Evolutionary conservation across 2,329 filamentous ascomycete genomes (phyloP).

Genomic region (Cyphellophora attinorum): DNA sequence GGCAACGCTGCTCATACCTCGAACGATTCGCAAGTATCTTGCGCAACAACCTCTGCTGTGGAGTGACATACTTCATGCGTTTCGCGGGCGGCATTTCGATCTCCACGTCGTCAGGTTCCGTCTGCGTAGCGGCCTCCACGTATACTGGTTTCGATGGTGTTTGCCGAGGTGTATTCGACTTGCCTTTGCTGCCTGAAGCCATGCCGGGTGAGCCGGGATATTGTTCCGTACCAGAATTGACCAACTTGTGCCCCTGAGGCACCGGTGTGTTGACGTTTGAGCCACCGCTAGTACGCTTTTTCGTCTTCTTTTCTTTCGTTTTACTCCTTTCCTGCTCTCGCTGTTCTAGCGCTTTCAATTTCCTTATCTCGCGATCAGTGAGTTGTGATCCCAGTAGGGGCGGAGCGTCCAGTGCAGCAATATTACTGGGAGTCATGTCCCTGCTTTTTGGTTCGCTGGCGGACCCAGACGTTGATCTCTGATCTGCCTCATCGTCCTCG

Average conservation of each 20-base stretch:
- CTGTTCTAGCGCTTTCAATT: constrained; percentile 53
- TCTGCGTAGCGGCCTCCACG: constrained; percentile 32
- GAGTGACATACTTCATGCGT: constrained; percentile 26
- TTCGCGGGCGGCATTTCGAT: constrained; percentile 18
- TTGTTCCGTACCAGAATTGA: background rate
- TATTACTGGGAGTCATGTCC: constrained; percentile 51
- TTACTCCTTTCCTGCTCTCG: constrained; percentile 49
- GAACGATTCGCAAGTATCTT: constrained; percentile 32
- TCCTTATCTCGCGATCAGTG: constrained; percentile 53
- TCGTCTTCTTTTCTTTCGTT: constrained; percentile 40
- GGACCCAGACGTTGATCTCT: constrained; percentile 48
- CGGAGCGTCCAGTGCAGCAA: constrained; percentile 31
- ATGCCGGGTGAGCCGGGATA: constrained; percentile 26
- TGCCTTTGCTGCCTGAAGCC: constrained; percentile 15
- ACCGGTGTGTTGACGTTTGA: constrained; percentile 43
- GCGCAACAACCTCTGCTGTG: constrained; percentile 32
- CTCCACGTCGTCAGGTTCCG: constrained; percentile 32
- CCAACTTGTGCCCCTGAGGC: constrained; percentile 21
- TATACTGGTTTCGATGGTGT: constrained; percentile 24
- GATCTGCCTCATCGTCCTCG: constrained; percentile 49
- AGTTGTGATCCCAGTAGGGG: constrained; percentile 38
- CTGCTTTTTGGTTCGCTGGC: constrained; percentile 48
- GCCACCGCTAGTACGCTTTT: constrained; percentile 47
- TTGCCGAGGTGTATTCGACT: constrained; percentile 9
- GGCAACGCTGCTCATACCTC: constrained; percentile 22